phyloP scores from a whole-genome alignment of 768 basidiomycete species.

The Calocera cornea region DNA sequence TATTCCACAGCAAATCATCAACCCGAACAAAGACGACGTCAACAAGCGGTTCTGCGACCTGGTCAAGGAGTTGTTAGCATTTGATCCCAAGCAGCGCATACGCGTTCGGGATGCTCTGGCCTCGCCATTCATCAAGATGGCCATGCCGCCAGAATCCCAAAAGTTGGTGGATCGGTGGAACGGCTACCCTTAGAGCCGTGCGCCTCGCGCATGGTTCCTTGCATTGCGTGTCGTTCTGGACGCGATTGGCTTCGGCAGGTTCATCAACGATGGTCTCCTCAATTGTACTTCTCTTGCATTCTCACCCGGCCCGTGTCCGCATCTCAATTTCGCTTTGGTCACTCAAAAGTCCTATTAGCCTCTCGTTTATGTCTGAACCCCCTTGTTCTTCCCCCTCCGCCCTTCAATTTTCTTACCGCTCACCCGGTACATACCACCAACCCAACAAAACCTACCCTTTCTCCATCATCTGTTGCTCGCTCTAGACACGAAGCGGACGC shows the following conservation, averaged over 20 bases:
- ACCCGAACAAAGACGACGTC: conserved; percentile 46
- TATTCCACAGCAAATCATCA: conserved; percentile 77
- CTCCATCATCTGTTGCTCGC: background rate
- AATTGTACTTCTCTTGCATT: background rate
- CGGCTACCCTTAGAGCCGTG: background rate
- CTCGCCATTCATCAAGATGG: conserved; percentile 62
- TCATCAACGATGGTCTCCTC: background rate
- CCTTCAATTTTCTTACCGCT: background rate
- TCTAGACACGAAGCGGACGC: background rate
- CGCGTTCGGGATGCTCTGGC: conserved; percentile 76
- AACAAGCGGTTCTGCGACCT: conserved; percentile 78
- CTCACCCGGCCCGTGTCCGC: background rate
- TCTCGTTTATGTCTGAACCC: background rate
- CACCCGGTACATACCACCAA: background rate
- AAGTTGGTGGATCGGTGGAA: background rate
- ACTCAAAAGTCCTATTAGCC: no score
- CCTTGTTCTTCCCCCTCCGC: background rate
- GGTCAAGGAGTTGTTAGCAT: conserved; percentile 72
- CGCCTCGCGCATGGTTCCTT: no score
- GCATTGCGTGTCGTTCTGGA: no score
- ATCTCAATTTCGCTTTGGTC: background rate
- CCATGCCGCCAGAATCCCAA: conserved; percentile 10
- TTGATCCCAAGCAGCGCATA: conserved; percentile 80
- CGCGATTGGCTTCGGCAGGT: background rate
- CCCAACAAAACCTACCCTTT: background rate